Conservation (phyloP, 805 yeast species). For the Hyphopichia homilentoma region DNA sequence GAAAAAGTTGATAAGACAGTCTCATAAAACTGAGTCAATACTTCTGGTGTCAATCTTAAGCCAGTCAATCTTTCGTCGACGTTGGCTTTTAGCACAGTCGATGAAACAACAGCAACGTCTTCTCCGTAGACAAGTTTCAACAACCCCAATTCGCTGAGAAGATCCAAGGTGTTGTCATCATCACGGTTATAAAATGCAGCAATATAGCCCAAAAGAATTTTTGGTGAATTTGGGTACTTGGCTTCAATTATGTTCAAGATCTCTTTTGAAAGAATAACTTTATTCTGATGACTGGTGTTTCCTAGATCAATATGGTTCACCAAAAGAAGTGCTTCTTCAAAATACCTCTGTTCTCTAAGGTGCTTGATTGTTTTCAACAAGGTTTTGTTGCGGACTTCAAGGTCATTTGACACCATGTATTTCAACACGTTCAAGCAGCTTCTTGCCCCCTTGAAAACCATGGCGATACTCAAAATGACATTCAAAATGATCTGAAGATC, state of each 20-base stretch:
- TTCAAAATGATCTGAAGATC: conserved; percentile 26
- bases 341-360: conserved; percentile 24
- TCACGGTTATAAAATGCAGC: conserved; percentile 21
- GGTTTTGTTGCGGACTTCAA: conserved; percentile 21
- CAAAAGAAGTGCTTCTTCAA: conserved; percentile 31
- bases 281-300: conserved; percentile 13
- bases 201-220: conserved; percentile 34
- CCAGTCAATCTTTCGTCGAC: conserved; percentile 24
- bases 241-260: conserved; percentile 26
- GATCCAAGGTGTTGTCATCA: conserved; percentile 10
- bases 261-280: conserved; percentile 21
- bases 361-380: conserved; percentile 25
- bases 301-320: conserved; percentile 28
- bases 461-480: conserved; percentile 27
- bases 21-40: conserved; percentile 23
- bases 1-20: conserved; percentile 14
- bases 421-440: conserved; percentile 28
- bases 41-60: conserved; percentile 15
- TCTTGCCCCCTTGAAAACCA: conserved; percentile 35
- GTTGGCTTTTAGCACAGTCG: conserved; percentile 24
- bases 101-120: conserved; percentile 10
- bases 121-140: conserved; percentile 22
- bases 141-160: conserved; percentile 24
- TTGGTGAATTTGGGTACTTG: conserved; percentile 29
- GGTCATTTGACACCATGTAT: conserved; percentile 25